Evolutionary conservation across 129 eudicot genomes (phyloP).

Genomic region (Glebionis coronaria): DNA sequence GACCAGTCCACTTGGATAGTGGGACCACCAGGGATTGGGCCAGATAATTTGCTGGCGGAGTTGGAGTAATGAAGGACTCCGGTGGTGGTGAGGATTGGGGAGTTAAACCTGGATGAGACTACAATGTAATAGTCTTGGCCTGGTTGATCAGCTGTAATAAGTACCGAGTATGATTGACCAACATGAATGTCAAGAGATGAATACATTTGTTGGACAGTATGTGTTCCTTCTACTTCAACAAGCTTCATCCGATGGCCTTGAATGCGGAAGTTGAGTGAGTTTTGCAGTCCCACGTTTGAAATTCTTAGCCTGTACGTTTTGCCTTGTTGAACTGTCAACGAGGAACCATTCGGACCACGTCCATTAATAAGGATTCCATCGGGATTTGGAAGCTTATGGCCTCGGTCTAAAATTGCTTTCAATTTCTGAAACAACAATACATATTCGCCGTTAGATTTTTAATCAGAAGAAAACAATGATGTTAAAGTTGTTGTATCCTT

Average conservation of each 20-base stretch:
- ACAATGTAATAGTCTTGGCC: constrained; percentile 67
- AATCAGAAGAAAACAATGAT: neutral
- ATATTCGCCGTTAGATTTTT: neutral
- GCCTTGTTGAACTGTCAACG: constrained; percentile 72
- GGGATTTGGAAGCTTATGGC: constrained; percentile 63
- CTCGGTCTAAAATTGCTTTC: constrained; percentile 60
- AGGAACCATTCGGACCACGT: constrained; percentile 59
- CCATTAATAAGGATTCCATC: constrained; percentile 91
- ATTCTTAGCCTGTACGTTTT: constrained; percentile 84
- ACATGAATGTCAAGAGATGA: constrained; percentile 92
- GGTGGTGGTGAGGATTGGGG: constrained; percentile 56
- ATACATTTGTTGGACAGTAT: constrained; percentile 68
- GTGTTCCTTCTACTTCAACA: constrained; percentile 94
- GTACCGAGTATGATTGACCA: constrained; percentile 82
- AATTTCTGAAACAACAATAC: constrained; percentile 39
- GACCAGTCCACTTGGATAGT: constrained; percentile 92
- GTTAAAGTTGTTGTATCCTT: too few relatives aligned
- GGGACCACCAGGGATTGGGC: constrained; percentile 88
- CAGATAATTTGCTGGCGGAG: constrained; percentile 53
- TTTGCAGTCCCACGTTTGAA: constrained; percentile 81
- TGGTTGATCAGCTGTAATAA: constrained; percentile 71
- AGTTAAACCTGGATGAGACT: constrained; percentile 71
- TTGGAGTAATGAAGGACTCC: constrained; percentile 69
- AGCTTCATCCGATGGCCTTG: constrained; percentile 85
- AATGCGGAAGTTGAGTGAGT: constrained; percentile 85